phyloP scores from a whole-genome alignment of 257 asterid genomes.

The Scutellaria galericulata region DNA sequence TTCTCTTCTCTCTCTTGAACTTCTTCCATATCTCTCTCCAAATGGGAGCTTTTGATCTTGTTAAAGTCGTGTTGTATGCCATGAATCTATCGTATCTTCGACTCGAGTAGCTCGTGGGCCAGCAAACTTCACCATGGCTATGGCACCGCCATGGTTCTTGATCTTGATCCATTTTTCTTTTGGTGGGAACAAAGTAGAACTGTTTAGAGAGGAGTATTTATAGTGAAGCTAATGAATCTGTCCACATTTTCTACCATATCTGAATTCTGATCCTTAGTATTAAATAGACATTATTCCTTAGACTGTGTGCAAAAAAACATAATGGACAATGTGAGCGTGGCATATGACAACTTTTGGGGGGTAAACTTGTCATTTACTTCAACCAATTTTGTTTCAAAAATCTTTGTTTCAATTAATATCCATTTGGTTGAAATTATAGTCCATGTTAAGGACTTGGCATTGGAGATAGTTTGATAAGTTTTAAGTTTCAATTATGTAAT shows the following conservation, averaged over 20 bases:
- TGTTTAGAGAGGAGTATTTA: conserved; percentile 35
- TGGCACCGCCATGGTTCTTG: conserved; percentile 41
- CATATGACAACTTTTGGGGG: conserved; percentile 34
- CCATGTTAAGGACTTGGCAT: no score
- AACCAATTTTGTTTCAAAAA: neutral
- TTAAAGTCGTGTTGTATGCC: conserved; percentile 22
- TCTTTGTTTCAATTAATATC: neutral
- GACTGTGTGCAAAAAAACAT: conserved; percentile 25
- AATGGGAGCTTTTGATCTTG: conserved; percentile 40
- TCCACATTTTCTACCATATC: neutral
- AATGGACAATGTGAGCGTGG: conserved; percentile 6
- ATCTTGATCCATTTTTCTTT: conserved; percentile 28
- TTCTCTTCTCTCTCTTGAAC: conserved; percentile 70
- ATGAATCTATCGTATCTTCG: conserved; percentile 46
- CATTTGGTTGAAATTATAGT: no score
- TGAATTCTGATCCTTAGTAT: neutral
- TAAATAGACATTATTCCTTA: conserved; percentile 1
- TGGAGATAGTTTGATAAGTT: no score
- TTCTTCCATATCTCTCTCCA: conserved; percentile 79
- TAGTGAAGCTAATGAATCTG: conserved; percentile 23
- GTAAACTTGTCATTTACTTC: conserved; percentile 34
- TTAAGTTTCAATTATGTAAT: no score
- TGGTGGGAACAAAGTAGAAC: conserved; percentile 11
- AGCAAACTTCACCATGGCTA: conserved; percentile 36
- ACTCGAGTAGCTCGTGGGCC: conserved; percentile 45